Conservation (phyloP, 306 rosid genomes). For the Acacia confusa region DNA sequence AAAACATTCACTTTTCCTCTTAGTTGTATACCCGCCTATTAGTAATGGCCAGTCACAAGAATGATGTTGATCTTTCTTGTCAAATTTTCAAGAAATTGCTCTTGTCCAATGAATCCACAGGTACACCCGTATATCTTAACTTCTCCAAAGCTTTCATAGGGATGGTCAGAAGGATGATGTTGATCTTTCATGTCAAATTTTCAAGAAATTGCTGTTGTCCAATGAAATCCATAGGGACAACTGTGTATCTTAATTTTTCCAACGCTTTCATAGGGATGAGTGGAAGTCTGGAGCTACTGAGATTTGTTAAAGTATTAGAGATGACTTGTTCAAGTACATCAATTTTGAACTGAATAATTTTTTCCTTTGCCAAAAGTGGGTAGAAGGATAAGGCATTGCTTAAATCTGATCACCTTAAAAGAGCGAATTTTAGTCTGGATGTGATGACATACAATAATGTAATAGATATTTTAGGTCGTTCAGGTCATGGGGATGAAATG, state of each 20-base stretch:
- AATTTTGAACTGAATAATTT: constrained; percentile 61
- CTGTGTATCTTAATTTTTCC: constrained; percentile 53
- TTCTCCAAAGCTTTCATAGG: constrained; percentile 62
- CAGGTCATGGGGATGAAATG: constrained; percentile 59
- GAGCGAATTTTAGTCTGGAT: constrained; percentile 43
- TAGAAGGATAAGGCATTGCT: constrained; percentile 66
- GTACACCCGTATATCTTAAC: constrained; percentile 50
- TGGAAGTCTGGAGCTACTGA: constrained; percentile 44
- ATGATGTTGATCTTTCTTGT: constrained; percentile 48
- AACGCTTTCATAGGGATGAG: constrained; percentile 49
- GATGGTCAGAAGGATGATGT: constrained; percentile 50
- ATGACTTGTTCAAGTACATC: constrained; percentile 45
- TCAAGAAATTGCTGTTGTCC: constrained; percentile 51
- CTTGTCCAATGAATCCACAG: constrained; percentile 35
- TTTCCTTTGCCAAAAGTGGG: constrained; percentile 63
- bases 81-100: constrained; percentile 58
- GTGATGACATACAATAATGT: constrained; percentile 66
- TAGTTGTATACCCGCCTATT: constrained; percentile 44
- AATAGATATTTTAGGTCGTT: constrained; percentile 70
- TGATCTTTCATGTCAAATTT: constrained; percentile 49
- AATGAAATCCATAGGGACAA: constrained; percentile 42
- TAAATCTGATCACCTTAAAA: constrained; percentile 57
- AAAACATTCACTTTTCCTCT: constrained; percentile 38
- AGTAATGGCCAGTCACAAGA: constrained; percentile 56
- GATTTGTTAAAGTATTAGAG: constrained; percentile 44